These are phyloP conservation scores for Rhizophora mangle DNA, from an alignment of 345 rosid genomes.

Conservation along the genomic window DNA sequence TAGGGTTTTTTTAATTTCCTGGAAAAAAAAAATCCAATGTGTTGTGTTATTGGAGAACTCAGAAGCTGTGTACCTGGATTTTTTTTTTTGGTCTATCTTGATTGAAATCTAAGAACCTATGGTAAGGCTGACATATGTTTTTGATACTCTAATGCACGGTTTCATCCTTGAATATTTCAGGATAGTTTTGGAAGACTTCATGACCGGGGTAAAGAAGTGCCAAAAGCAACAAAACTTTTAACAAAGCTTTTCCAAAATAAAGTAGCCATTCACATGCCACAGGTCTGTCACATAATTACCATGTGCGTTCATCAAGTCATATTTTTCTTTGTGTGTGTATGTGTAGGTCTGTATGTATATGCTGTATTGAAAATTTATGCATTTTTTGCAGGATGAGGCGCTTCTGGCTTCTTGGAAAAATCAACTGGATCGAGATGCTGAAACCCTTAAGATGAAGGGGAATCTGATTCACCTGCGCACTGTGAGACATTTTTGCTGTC, in stretches of 20 bases:
- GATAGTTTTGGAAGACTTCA: constrained; percentile 72
- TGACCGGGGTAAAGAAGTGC: constrained; percentile 76
- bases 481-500: constrained; percentile 41
- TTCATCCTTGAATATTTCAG: constrained; percentile 41
- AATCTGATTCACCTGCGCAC: constrained; percentile 59
- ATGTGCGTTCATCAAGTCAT: neutral
- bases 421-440: constrained; percentile 78
- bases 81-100: too few species aligned
- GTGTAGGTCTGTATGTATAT: neutral
- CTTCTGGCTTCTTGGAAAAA: constrained; percentile 73
- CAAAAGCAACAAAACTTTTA: constrained; percentile 62
- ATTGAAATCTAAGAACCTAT: too few species aligned
- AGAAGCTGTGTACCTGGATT: too few species aligned
- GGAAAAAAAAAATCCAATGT: too few species aligned
- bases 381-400: constrained; percentile 62
- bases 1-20: too few species aligned
- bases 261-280: constrained; percentile 86
- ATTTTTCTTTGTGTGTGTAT: neutral
- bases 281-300: constrained; percentile 41
- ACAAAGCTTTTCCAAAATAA: constrained; percentile 80
- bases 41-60: too few species aligned
- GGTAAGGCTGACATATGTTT: neutral
- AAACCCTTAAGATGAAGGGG: constrained; percentile 74
- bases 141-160: constrained; percentile 20
- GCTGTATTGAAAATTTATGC: constrained; percentile 8